Conservation (phyloP, 2,329 filamentous ascomycete genomes). For the Penicillium occitanis region DNA sequence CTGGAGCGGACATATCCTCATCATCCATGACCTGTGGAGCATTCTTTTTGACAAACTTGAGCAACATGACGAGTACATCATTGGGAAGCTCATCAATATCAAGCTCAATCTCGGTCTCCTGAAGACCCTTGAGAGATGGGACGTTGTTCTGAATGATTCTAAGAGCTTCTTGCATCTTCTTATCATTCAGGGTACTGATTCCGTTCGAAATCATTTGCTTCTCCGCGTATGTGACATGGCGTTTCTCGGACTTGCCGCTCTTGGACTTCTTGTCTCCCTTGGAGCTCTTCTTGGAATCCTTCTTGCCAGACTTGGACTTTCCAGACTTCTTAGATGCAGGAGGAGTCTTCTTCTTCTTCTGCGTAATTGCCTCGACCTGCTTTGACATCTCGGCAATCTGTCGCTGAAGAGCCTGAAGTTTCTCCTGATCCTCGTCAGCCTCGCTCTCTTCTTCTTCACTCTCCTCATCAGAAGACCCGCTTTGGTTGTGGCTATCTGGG, state of each 20-base stretch:
- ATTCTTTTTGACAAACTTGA: conserved; percentile 51
- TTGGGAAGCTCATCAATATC: conserved; percentile 52
- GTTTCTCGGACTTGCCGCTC: conserved; percentile 50
- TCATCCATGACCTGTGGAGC: conserved; percentile 47
- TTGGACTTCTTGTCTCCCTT: conserved; percentile 58
- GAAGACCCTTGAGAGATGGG: conserved; percentile 63
- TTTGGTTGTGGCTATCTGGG: conserved; percentile 63
- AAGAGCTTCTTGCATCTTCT: conserved; percentile 76
- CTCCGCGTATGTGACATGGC: conserved; percentile 71
- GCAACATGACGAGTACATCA: conserved; percentile 46
- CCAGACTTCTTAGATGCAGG: conserved; percentile 53
- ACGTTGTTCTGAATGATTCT: conserved; percentile 85
- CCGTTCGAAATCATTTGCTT: conserved; percentile 89
- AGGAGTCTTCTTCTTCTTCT: conserved; percentile 62
- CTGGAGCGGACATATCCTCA: conserved; percentile 31
- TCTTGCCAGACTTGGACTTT: conserved; percentile 46
- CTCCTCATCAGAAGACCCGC: conserved; percentile 67
- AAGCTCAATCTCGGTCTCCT: conserved; percentile 50
- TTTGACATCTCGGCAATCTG: conserved; percentile 74
- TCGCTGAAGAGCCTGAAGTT: conserved; percentile 66
- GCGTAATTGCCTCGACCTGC: conserved; percentile 56
- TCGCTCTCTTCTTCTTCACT: conserved; percentile 69
- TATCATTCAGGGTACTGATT: conserved; percentile 75
- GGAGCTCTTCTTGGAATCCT: conserved; percentile 50
- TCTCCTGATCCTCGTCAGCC: conserved; percentile 62